Percentiles rank a stretch among this genome's conserved stretches.
phyloP scores from a whole-genome alignment of 164 flowering plant genomes.

The Vitis cinerea region DNA sequence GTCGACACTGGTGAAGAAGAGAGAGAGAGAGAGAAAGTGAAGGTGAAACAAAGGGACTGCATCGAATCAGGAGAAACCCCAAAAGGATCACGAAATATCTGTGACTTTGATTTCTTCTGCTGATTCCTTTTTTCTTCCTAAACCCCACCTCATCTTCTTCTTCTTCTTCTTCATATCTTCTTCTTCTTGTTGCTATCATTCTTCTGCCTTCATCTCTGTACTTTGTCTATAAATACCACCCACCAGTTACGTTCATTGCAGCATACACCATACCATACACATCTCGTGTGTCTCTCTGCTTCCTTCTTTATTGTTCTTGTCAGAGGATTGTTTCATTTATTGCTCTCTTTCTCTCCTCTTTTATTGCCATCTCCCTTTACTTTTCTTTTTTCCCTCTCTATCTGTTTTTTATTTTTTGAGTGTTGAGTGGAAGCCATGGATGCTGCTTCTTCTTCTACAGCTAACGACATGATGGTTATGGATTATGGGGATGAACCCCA shows the following conservation, averaged over 20 bases:
- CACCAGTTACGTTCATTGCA: background rate
- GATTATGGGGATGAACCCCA: slow-evolving; percentile 44
- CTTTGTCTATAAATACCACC: slow-evolving; percentile 11
- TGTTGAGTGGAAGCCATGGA: background rate
- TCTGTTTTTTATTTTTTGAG: background rate
- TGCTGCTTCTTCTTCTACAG: background rate
- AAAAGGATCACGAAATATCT: slow-evolving; percentile 60
- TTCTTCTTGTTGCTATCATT: background rate
- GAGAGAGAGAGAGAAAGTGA: background rate
- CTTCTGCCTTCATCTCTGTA: background rate
- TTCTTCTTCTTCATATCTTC: background rate
- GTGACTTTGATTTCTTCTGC: slow-evolving; percentile 24
- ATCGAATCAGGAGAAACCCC: slow-evolving; percentile 25
- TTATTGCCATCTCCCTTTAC: slow-evolving; percentile 1
- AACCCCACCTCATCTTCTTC: background rate
- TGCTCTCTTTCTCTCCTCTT: background rate
- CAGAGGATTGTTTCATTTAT: no score
- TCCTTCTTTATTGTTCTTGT: background rate
- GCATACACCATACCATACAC: background rate
- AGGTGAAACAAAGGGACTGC: slow-evolving; percentile 5
- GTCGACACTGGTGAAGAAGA: background rate
- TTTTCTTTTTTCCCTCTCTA: background rate
- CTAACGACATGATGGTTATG: background rate
- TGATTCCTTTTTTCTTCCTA: slow-evolving; percentile 2
- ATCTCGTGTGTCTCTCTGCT: slow-evolving; percentile 15